Evolutionary conservation across 345 rosid genomes (phyloP), one percentile per base, ranked within the genome.

Genomic region (Camelina hispida): DNA sequence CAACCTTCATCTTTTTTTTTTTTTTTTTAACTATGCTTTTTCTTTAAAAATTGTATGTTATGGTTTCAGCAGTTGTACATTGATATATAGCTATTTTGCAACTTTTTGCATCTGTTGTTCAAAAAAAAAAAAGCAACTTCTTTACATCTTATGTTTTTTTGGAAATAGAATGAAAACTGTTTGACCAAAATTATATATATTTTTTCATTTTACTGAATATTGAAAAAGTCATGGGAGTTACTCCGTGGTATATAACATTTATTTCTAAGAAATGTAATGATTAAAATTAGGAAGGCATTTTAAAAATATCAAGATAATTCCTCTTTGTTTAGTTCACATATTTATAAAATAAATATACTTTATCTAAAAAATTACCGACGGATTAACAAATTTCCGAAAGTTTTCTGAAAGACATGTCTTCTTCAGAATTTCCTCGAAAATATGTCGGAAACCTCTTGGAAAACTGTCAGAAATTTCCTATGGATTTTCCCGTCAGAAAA

Each of bases 1-100:
- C 32, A 54, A 73, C n/a, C 64, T 73, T 73, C 77, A 63, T 73
- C n/a, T 51, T 12, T 51, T 37, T 0, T 22, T 9, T 25, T 25
- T 25, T 2, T 32, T 32, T 46, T 46, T 46, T 46, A 30, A 20
- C 23, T 52, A 5, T 28, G 30, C 5, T 28, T 28, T 51, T 53
- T 8, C 9, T 40, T 62, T 52, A 13, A 14, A 62, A 44, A 52
- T 18, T 28, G 30, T 52, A 59, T 70, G 23, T 52, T 43, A 44
- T 72, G 35, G 60, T 53, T 54, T 53, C 30, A 28, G 30, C 70
- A 73, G 55, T 53, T 53, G 44, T 20, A 47, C 12, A 51, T 9
- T 42, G 37, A 52, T 48, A 20, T 72, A 53, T 51, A 62, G 28
- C 28, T 40, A 17, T 7, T 25, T 8, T 37, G 9, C 13, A 25